Evolutionary conservation across 192 early-diverging fungal species (phyloP).

Genomic region (Rhizoclosmatium sp.): DNA sequence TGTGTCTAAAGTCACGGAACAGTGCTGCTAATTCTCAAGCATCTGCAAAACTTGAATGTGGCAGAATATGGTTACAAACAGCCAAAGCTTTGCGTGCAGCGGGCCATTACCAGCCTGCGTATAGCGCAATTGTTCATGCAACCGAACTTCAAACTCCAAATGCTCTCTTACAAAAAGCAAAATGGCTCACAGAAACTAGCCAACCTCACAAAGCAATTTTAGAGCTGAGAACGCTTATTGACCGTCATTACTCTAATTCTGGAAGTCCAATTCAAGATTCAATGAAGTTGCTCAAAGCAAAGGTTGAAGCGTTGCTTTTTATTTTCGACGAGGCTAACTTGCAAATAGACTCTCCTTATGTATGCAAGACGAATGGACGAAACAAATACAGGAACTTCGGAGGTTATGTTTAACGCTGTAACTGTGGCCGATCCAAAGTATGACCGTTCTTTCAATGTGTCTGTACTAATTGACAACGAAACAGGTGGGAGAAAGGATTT

Average conservation of each 20-base stretch:
- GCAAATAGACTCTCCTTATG: slow-evolving; percentile 54
- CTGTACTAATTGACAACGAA: slow-evolving; percentile 8
- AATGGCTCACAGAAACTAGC: slow-evolving; percentile 62
- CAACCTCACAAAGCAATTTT: slow-evolving; percentile 63
- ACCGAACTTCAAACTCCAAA: slow-evolving; percentile 45
- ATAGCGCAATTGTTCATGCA: slow-evolving; percentile 66
- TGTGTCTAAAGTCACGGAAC: not conserved
- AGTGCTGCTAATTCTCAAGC: not conserved
- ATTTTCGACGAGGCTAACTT: not conserved
- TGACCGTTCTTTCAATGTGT: slow-evolving; percentile 24
- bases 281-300: slow-evolving; percentile 7
- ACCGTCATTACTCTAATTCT: slow-evolving; percentile 1
- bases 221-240: slow-evolving; percentile 33
- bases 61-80: slow-evolving; percentile 71
- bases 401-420: slow-evolving; percentile 46
- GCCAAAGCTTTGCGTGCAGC: slow-evolving; percentile 66
- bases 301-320: not conserved
- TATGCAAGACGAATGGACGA: slow-evolving; percentile 67
- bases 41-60: slow-evolving; percentile 43
- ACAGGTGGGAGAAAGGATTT: slow-evolving; percentile 73
- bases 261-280: too few species aligned
- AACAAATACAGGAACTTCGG: slow-evolving; percentile 47
- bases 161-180: slow-evolving; percentile 64
- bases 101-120: slow-evolving; percentile 64
- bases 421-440: slow-evolving; percentile 45